These are phyloP conservation scores for Chaetomiaceae sp. DNA, from an alignment of 2,329 filamentous ascomycete species.

Conservation along the genomic window DNA sequence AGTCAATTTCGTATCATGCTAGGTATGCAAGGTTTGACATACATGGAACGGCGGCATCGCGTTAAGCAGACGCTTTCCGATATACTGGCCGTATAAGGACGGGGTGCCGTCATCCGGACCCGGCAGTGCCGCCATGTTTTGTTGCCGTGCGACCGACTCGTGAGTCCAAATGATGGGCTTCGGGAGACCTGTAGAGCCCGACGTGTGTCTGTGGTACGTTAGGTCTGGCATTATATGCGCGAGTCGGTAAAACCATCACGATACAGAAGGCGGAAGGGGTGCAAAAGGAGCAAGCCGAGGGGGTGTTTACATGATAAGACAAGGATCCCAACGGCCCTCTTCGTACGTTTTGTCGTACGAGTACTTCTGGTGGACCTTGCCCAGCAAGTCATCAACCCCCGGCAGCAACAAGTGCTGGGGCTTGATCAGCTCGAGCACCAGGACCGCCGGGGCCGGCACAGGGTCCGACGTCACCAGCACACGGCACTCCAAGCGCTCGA, in stretches of 20 bases:
- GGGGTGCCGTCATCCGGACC: constrained; percentile 23
- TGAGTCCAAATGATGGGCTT: constrained; percentile 29
- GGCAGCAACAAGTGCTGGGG: constrained; percentile 25
- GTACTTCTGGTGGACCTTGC: constrained; percentile 10
- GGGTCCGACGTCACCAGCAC: constrained; percentile 28
- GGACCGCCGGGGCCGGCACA: constrained; percentile 15
- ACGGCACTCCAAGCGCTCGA: constrained; percentile 27
- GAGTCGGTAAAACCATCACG: too few species aligned
- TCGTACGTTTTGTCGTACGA: constrained; percentile 19
- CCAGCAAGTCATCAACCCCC: constrained; percentile 27
- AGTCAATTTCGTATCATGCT: too few species aligned
- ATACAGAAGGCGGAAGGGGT: too few species aligned
- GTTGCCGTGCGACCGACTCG: constrained; percentile 19
- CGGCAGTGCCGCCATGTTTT: constrained; percentile 6
- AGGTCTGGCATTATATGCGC: too few species aligned
- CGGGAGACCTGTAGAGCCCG: constrained; percentile 28
- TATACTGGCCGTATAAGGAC: constrained; percentile 20
- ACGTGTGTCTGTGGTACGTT: constrained; percentile 25
- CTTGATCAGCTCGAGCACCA: constrained; percentile 24
- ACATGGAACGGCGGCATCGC: constrained; percentile 34
- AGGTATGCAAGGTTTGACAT: too few species aligned
- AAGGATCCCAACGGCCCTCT: constrained; percentile 16
- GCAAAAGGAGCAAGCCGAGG: neutral
- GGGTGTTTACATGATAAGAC: constrained; percentile 23
- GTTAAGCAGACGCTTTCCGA: constrained; percentile 29